Evolutionary conservation across 345 rosid genomes (phyloP), one percentile per base, ranked within the genome.

Genomic region (Brassica rapa): DNA sequence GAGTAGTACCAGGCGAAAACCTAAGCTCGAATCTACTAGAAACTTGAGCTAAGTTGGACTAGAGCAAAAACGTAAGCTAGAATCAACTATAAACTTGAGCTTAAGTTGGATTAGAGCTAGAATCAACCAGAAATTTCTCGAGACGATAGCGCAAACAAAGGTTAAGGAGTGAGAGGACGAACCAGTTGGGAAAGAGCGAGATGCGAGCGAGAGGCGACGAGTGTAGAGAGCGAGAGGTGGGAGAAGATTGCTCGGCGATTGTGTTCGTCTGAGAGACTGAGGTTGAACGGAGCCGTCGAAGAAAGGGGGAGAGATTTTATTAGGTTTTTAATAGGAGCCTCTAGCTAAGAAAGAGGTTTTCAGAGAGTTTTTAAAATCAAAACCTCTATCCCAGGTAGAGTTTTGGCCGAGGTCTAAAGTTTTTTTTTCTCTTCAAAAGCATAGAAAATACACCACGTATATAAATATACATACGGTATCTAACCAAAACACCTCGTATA

Each of bases 231-330:
- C 1, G 68, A 30, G 72, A 30, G 12, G 62, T 30, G 11, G 3
- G 5, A 35, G 0, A 66, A 41, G 55, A 8, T 70, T 46, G 65
- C 66, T 72, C 68, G 21, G 73, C 68, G 55, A 71, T 16, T 27
- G 30, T 32, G 71, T 64, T 55, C 71, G 67, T 11, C 51, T 39
- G 75, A 64, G 66, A 77, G 37, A 27, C 63, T 51, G 41, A 69
- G 67, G 60, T 14, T 71, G 37, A 71, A 77, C 21, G 71, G 61
- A 53, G 75, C 61, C 70, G 75, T 62, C 41, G 57, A 35, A 19
- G 30, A 57, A 53, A 3, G n/a, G 10, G 11, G 6, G 8, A 41
- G 60, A 64, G 77, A 72, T 41, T 64, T 56, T 19, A 64, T 71
- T 78, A 78, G 73, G 81, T 71, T 78, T 57, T 39, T 66, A 3